A percentile compares a stretch with the other conserved stretches of the same genome.
These are phyloP conservation scores for Flaveria brownii DNA, from an alignment of 129 eudicot species.

Conservation along the genomic window DNA sequence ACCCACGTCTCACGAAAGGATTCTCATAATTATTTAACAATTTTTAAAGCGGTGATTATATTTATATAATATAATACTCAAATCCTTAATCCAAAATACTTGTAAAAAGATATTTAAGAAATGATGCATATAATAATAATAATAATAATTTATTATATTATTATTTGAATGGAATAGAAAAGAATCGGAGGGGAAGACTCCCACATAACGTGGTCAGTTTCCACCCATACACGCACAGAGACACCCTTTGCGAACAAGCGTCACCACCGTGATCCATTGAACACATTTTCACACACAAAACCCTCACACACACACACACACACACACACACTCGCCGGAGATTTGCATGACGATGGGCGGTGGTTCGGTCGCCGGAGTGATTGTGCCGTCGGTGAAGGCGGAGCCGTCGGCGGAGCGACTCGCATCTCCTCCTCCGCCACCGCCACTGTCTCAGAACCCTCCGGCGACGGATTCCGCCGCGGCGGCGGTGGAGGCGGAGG, in stretches of 20 bases:
- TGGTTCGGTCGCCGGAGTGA: constrained; percentile 53
- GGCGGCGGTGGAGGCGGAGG: constrained; percentile 29
- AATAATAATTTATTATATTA: too few species aligned
- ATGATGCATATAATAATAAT: neutral
- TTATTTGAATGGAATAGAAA: constrained; percentile 26
- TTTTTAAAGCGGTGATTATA: too few species aligned
- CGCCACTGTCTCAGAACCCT: constrained; percentile 17
- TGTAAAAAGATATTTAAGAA: neutral
- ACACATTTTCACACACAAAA: neutral
- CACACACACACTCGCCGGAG: neutral
- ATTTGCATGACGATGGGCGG: constrained; percentile 38
- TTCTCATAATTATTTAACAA: too few species aligned
- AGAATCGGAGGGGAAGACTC: constrained; percentile 39
- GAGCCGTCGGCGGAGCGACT: constrained; percentile 42
- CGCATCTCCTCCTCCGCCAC: constrained; percentile 25
- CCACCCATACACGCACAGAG: constrained; percentile 54
- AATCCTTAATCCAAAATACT: neutral
- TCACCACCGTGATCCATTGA: constrained; percentile 27
- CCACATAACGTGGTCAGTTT: constrained; percentile 70
- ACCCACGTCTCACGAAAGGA: too few species aligned
- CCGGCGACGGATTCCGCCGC: constrained; percentile 25
- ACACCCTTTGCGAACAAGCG: constrained; percentile 20
- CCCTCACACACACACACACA: neutral
- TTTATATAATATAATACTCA: too few species aligned
- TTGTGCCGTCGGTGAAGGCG: constrained; percentile 71